Percentiles rank a stretch among this genome's conserved stretches.
These are phyloP conservation scores for Dillenia suffruticosa DNA, from an alignment of 164 flowering plant species.

Conservation along the genomic window DNA sequence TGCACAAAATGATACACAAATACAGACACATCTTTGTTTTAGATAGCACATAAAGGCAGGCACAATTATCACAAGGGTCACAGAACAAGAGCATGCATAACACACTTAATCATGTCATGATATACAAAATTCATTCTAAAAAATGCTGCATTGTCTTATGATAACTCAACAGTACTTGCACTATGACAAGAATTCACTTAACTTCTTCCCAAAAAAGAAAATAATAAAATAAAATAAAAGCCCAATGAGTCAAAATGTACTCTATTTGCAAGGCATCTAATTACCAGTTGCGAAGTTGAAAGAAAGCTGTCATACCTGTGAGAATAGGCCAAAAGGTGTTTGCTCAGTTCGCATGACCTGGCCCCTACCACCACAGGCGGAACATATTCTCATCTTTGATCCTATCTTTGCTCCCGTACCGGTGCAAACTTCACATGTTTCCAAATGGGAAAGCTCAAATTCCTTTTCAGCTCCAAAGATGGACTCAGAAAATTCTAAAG, in stretches of 20 bases:
- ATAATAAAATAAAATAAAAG: no score
- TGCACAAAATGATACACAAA: no score
- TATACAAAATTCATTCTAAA: no score
- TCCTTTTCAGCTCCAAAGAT: constrained; percentile 93
- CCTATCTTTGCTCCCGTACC: constrained; percentile 93
- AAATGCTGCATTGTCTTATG: no score
- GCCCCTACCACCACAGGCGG: constrained; percentile 98
- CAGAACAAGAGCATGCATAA: no score
- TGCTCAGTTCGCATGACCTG: constrained; percentile 99
- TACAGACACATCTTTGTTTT: no score
- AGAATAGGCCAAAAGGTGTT: constrained; percentile 96
- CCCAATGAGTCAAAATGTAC: neutral
- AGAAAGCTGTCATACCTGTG: constrained; percentile 56
- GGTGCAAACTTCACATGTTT: constrained; percentile 78
- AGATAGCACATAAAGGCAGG: no score
- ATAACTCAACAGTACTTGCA: no score
- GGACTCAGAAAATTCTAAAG: constrained; percentile 76
- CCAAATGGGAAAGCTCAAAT: constrained; percentile 87
- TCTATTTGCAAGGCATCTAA: neutral
- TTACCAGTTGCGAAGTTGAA: neutral
- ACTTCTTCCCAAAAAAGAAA: no score
- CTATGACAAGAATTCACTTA: no score
- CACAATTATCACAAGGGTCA: no score
- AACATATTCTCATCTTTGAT: constrained; percentile 89
- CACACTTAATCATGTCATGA: no score